These are phyloP conservation scores for Cryptosporidium baileyi DNA, from an alignment of 169 alveolate species.

Conservation along the genomic window DNA sequence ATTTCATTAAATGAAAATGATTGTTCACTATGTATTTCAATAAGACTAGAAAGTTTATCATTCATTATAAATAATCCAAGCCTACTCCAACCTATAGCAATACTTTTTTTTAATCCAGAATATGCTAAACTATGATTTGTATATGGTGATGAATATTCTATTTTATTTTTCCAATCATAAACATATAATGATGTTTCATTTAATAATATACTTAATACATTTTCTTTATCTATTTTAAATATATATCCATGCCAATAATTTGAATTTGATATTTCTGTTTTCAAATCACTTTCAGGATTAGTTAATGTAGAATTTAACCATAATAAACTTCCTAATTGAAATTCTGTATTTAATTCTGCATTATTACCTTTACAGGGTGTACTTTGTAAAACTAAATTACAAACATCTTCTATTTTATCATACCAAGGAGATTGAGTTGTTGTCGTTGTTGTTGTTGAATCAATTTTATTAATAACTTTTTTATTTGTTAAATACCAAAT, in stretches of 20 bases:
- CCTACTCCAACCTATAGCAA: slow-evolving; percentile 38
- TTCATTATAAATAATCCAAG: slow-evolving; percentile 42
- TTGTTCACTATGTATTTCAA: background rate
- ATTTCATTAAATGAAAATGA: background rate
- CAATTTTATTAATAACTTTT: background rate
- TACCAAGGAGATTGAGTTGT: slow-evolving; percentile 40
- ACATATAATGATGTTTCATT: background rate
- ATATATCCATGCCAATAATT: background rate
- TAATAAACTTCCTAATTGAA: background rate
- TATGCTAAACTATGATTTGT: slow-evolving; percentile 30
- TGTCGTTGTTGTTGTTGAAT: background rate
- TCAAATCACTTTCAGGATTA: background rate
- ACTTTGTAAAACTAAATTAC: background rate
- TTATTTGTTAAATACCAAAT: slow-evolving; percentile 26
- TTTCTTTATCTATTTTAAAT: background rate
- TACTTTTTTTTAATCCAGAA: background rate
- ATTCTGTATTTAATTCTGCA: background rate
- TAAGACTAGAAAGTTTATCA: background rate
- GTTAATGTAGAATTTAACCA: background rate
- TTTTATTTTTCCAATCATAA: slow-evolving; percentile 19
- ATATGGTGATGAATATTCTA: slow-evolving; percentile 45
- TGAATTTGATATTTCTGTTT: background rate
- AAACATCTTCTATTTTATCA: background rate
- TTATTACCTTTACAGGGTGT: slow-evolving; percentile 28
- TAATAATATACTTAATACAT: background rate